Base-by-base conservation (phyloP, 108 stramenopile species). In the Skeletonema tropicum region DNA sequence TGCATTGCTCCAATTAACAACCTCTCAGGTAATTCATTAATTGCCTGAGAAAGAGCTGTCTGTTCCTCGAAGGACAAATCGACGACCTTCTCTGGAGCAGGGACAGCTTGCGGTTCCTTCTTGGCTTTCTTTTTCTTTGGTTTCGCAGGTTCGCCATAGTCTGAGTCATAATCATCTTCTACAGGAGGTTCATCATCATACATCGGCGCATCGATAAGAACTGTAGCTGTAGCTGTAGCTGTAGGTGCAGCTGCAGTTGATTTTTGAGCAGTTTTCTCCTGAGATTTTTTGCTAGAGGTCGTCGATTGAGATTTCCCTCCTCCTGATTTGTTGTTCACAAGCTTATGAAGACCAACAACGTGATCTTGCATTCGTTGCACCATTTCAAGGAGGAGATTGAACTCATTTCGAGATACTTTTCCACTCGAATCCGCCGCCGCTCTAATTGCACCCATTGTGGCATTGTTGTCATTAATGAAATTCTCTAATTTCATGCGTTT, bases 21-120 rank as follows among this genome's bases (percentile, higher is more conserved):
- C 9, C 79, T 80, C 23, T 76, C 84, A 13, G 87, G 82, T 21
- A 94, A 73, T 6, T 80, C 68, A 73, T 90, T 90, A 70, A 95
- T 95, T 30, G 86, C 86, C 38, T 92, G 85, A 2, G 94, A 92
- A n/a, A 95, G 80, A 9, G 82, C 81, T 66, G 89, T 86, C 76
- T 95, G 94, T 69, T 95, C 94, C 60, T 89, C 76, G 10, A 89
- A 68, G 41, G 92, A 86, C 13, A 95, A 76, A 15, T 83, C 80
- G 17, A 81, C 88, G n/a, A 61, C 68, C 23, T 68, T 59, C 52
- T 70, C 74, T 70, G 66, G 68, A 9, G 62, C 63, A 13, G 86
- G 80, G 39, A 42, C 48, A 11, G 38, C 32, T 25, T 70, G n/a
- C 9, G 82, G 71, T n/a, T 70, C 55, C 21, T 73, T 85, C 62